Evolutionary conservation across 371 early-diverging fungal species (phyloP), one percentile per base, ranked within the genome.

Genomic region (Funneliformis caledonium): DNA sequence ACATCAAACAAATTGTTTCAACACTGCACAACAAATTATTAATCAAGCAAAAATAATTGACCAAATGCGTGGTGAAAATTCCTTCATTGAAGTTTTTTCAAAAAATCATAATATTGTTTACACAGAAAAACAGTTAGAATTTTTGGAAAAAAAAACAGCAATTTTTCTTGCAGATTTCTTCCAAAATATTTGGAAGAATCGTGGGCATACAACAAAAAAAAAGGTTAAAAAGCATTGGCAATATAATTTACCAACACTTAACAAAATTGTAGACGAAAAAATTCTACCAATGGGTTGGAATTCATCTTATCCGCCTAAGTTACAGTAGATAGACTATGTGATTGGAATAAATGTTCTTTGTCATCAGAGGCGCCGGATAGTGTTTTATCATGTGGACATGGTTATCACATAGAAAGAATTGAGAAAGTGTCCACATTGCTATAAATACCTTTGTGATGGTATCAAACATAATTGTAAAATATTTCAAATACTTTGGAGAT

Each of bases 41-140:
- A 16, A 68, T 22, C 68, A 68, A 22, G 68, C 68, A 2, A 68
- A 68, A 68, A 68, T 42, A 14, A 68, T 68, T 68, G 68, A 68
- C 33, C 68, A 68, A 68, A 16, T 33, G 33, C 68, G 7, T 33
- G 68, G 68, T 68, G 14, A 16, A n/a, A 68, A 68, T 68, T 2
- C 33, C 19, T 68, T 68, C 19, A 68, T 22, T 16, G 37, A 68
- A 68, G 33, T 16, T 26, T 68, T 68, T 68, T 68, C 68, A 68
- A 33, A 68, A n/a, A 16, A 16, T 33, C 68, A 68, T 68, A 68
- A 68, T 33, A 60, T 60, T 60, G 26, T 26, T n/a, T 60, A 60
- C 5, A 60, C 2, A 2, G 68, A 68, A 68, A 68, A 45, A 45
- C 26, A 68, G 33, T 68, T 68, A 45, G 45, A 68, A 6, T 68